These are phyloP conservation scores for Tremella mesenterica DNA, from an alignment of 768 basidiomycete genomes.

Conservation along the genomic window DNA sequence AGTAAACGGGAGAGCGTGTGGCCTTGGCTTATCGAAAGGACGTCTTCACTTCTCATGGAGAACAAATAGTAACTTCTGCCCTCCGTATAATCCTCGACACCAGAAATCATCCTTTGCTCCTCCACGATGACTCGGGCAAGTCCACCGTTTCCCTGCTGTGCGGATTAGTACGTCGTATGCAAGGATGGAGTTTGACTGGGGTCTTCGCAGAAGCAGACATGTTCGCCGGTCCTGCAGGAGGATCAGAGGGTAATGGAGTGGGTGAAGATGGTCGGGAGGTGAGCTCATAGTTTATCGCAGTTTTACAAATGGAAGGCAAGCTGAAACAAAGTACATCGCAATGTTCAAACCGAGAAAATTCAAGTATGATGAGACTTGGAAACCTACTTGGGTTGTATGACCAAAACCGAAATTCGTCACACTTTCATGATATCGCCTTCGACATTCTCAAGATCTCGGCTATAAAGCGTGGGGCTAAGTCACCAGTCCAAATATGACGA, in stretches of 20 bases:
- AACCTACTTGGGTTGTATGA: constrained; percentile 25
- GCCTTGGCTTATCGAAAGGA: constrained; percentile 1
- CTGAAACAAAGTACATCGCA: constrained; percentile 31
- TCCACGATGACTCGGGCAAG: constrained; percentile 40
- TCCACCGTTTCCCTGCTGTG: constrained; percentile 19
- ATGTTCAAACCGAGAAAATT: constrained; percentile 35
- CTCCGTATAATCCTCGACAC: constrained; percentile 26
- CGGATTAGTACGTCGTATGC: constrained; percentile 20
- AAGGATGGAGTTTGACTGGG: constrained; percentile 28
- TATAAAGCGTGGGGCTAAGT: neutral
- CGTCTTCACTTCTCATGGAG: constrained; percentile 15
- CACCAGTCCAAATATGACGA: neutral
- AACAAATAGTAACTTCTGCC: constrained; percentile 8
- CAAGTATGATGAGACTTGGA: constrained; percentile 12
- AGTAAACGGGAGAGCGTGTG: no score
- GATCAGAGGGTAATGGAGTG: constrained; percentile 33
- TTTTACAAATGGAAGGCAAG: neutral
- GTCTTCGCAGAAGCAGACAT: constrained; percentile 32
- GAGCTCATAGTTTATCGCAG: no score
- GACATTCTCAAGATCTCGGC: neutral
- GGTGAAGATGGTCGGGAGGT: constrained; percentile 38
- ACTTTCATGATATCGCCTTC: neutral
- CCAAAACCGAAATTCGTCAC: neutral
- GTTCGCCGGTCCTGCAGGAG: constrained; percentile 39
- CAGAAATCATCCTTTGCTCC: constrained; percentile 34